Evolutionary conservation across 2,329 filamentous ascomycete species (phyloP), one percentile per base, ranked within the genome.

Genomic region (Pestalotiopsis sp.): DNA sequence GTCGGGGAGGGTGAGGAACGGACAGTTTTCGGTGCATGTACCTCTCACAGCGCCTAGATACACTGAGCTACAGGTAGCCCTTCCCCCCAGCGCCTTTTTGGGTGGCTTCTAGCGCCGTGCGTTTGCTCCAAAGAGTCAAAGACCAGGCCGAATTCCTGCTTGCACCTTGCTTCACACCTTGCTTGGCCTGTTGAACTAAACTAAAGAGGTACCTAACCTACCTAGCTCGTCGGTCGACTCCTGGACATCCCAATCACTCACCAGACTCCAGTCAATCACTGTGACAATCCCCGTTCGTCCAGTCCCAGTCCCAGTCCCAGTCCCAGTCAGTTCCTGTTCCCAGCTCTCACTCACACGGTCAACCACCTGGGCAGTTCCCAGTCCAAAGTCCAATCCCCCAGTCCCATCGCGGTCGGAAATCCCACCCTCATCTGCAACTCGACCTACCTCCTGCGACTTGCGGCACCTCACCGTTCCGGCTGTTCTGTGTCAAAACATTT

Each of bases 381-480:
- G 31, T 64, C 38, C 60, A 25, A 64, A 41, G 36, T 45, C 60
- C 60, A 39, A 11, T 59, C 23, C 31, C 60, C 38, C 23, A 23
- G 31, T 39, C 62, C 25, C 38, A 23, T 64, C 39, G 62, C 17
- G 36, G 59, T 39, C 59, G 59, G 59, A 62, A 62, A 36, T 62
- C 59, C 59, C 64, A 63, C 65, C 59, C 59, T 71, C 64, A 61
- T 52, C 65, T 67, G 64, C 65, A 66, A 63, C 65, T 52, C 17
- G 45, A 52, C 45, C 45, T 52, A 17, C 59, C 58, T 55, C 68
- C 49, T 74, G 72, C 71, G 69, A 73, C 74, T 76, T 79, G 77
- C 79, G 79, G 79, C 78, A 80, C 76, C 75, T 78, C 76, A 77
- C 76, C 72, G 72, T 78, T 76, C 76, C 75, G 75, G 72, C 73